These are phyloP conservation scores for Neurospora discreta DNA, from an alignment of 495 filamentous ascomycete species.

Conservation along the genomic window DNA sequence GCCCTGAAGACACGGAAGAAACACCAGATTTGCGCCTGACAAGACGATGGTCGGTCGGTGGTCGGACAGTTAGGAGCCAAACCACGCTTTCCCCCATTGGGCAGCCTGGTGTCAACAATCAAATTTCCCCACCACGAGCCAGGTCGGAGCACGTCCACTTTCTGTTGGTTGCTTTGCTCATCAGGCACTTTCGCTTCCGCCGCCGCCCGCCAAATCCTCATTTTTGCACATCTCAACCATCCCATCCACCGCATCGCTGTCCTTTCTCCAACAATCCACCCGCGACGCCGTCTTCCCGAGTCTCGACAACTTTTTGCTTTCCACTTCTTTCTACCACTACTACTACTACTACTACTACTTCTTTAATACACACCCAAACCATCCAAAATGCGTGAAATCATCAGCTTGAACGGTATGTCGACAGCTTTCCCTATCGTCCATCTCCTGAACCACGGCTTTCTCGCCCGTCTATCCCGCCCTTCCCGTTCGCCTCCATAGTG, in stretches of 20 bases:
- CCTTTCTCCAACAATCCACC: not conserved
- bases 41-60: not conserved
- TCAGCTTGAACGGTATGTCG: constrained; percentile 92
- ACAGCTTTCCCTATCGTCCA: constrained; percentile 1
- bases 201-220: constrained; percentile 23
- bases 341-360: not conserved
- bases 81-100: constrained; percentile 20
- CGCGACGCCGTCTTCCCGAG: constrained; percentile 13
- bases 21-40: not conserved
- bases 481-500: not conserved
- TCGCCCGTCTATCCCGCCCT: not conserved
- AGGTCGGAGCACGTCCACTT: not conserved
- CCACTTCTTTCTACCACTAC: not conserved
- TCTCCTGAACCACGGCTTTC: not conserved
- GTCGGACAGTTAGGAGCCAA: constrained; percentile 12
- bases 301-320: constrained; percentile 9
- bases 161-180: not conserved
- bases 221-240: constrained; percentile 20
- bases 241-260: not conserved
- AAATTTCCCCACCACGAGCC: constrained; percentile 22
- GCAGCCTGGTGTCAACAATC: constrained; percentile 26
- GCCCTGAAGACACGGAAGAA: too few species aligned
- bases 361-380: constrained; percentile 8
- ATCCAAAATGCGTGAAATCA: constrained; percentile 93
- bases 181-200: constrained; percentile 3